These are phyloP conservation scores for Ensete ventricosum DNA, from an alignment of 176 grass and related monocot species.

Conservation along the genomic window DNA sequence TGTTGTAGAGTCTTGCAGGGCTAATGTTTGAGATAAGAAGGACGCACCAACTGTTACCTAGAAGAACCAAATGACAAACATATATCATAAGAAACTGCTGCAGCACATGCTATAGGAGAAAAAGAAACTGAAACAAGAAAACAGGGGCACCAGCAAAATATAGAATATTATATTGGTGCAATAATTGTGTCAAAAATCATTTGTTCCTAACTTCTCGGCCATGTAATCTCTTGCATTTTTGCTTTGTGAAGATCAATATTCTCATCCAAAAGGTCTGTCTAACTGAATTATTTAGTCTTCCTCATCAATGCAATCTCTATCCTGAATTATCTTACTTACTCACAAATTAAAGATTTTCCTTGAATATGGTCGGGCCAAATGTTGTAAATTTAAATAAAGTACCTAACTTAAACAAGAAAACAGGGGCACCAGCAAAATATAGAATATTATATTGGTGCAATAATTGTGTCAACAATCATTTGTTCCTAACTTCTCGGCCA, in stretches of 20 bases:
- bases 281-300: too few species aligned
- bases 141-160: background rate
- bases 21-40: slow-evolving; percentile 94
- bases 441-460: too few species aligned
- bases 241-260: background rate
- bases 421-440: background rate
- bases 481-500: too few species aligned
- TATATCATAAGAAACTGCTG: background rate
- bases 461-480: too few species aligned
- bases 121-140: background rate
- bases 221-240: background rate
- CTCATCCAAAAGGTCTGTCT: background rate
- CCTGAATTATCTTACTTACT: too few species aligned
- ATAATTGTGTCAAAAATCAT: too few species aligned
- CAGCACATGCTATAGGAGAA: background rate
- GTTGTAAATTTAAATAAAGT: too few species aligned
- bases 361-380: too few species aligned
- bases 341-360: too few species aligned
- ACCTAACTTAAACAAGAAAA: background rate
- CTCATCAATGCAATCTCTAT: too few species aligned
- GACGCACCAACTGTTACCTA: slow-evolving; percentile 92
- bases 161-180: background rate
- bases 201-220: too few species aligned
- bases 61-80: slow-evolving; percentile 21
- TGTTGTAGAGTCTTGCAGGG: slow-evolving; percentile 70